Conservation (phyloP, 257 asterid species). For the Craterostigma plantagineum region DNA sequence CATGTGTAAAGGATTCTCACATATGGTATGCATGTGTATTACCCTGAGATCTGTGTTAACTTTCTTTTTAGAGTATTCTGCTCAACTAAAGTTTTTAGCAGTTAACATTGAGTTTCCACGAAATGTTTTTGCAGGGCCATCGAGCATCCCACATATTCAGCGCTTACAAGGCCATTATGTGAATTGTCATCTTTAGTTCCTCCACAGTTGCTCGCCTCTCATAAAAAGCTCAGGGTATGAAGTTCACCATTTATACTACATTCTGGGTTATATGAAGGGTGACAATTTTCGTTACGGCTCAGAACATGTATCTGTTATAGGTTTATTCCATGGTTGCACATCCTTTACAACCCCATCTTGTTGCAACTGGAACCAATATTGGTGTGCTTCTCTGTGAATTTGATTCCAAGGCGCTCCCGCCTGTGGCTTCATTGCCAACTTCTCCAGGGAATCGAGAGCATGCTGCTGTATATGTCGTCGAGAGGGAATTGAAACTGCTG, state of each 20-base stretch:
- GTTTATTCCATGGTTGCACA: constrained; percentile 95
- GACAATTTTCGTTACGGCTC: constrained; percentile 1
- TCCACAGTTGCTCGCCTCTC: constrained; percentile 85
- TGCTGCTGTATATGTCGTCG: constrained; percentile 80
- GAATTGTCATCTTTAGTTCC: constrained; percentile 90
- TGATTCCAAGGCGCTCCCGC: constrained; percentile 84
- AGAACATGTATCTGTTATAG: constrained; percentile 20
- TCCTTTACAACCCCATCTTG: constrained; percentile 87
- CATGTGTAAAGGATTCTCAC: constrained; percentile 96
- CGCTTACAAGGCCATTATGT: constrained; percentile 93
- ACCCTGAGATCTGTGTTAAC: too few species aligned
- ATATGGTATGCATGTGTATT: too few species aligned
- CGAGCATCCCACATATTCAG: constrained; percentile 96
- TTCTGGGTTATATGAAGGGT: constrained; percentile 2
- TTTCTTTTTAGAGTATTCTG: too few species aligned
- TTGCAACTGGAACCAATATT: constrained; percentile 91
- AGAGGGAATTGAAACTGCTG: constrained; percentile 70
- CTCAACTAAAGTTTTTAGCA: too few species aligned
- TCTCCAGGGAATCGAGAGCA: constrained; percentile 77
- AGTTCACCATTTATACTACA: constrained; percentile 4
- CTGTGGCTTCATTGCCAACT: constrained; percentile 83
- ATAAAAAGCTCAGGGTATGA: constrained; percentile 87
- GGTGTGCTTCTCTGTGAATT: constrained; percentile 93
- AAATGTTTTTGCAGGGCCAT: constrained; percentile 96
- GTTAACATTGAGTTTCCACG: too few species aligned